Evolutionary conservation across 2,329 filamentous ascomycete species (phyloP), one percentile per base, ranked within the genome.

Genomic region (Fusarium sp.): DNA sequence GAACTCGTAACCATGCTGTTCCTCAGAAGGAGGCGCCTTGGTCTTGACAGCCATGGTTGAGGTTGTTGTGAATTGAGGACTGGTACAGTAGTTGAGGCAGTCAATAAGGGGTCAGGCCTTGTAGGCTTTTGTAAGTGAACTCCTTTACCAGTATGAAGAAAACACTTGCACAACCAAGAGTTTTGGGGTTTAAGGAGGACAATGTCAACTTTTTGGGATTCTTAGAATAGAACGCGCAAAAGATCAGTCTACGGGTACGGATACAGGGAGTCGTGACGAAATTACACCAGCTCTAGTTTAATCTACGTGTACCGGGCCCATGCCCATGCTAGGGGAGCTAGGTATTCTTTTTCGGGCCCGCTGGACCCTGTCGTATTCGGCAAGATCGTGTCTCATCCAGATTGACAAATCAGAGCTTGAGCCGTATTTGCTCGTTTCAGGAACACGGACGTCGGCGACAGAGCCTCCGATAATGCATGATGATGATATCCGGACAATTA

Each of bases 1-100:
- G 71, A 86, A 86, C 62, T 86, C 83, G 70, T 86, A 86, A 65
- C 81, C 81, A 59, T 83, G 83, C 62, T 75, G 82, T 63, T 76
- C 73, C 53, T 72, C 60, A 7, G 68, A 67, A 45, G 74, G 55
- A 20, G 48, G 47, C 30, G 58, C 44, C 55, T 77, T 79, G 14
- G 72, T 41, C 51, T 77, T 77, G 51, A 64, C 52, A 7, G 76
- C 71, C 80, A 81, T 81, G n/a, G 24, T 70, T 47, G 50, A 44
- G 33, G 32, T 28, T 56, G 47, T 54, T 53, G 30, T 70, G 47
- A 48, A 61, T 52, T 47, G 41, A 63, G 20, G 13, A 37, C 48
- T 56, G 40, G 24, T 26, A 33, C 47, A 48, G 46, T 9, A n/a
- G 26, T 8, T 35, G 9, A 35, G 33, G 33, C 7, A 35, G 33